phyloP scores from a whole-genome alignment of 768 basidiomycete species.

The Boletus barrowsii region DNA sequence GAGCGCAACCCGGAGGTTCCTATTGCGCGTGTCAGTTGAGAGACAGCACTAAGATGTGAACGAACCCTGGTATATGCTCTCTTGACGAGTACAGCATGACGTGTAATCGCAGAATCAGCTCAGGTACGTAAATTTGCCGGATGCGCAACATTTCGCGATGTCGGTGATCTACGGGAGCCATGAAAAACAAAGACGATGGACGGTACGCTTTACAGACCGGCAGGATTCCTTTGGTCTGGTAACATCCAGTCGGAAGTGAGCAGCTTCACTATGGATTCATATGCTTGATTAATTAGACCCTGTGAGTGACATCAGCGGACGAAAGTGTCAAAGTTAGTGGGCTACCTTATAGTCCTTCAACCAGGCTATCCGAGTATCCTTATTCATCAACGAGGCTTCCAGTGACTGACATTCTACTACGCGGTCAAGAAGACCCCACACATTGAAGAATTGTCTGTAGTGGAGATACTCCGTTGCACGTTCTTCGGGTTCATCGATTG shows the following conservation, averaged over 20 bases:
- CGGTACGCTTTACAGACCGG: slow-evolving; percentile 26
- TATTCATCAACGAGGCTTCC: slow-evolving; percentile 54
- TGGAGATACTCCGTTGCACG: slow-evolving; percentile 73
- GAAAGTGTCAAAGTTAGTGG: not conserved
- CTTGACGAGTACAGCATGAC: slow-evolving; percentile 64
- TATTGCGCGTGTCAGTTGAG: slow-evolving; percentile 28
- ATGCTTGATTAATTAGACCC: slow-evolving; percentile 60
- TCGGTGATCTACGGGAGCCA: slow-evolving; percentile 50
- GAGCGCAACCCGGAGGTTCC: slow-evolving; percentile 74
- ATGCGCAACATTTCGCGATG: slow-evolving; percentile 72
- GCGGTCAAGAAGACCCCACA: slow-evolving; percentile 64
- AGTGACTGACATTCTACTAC: slow-evolving; percentile 60
- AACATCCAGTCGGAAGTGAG: slow-evolving; percentile 79
- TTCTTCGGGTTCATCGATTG: slow-evolving; percentile 66
- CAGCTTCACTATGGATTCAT: slow-evolving; percentile 64
- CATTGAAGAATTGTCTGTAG: slow-evolving; percentile 74
- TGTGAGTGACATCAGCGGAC: slow-evolving; percentile 19
- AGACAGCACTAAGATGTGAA: slow-evolving; percentile 8
- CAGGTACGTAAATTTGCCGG: slow-evolving; percentile 85
- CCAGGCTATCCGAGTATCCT: slow-evolving; percentile 60
- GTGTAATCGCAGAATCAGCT: slow-evolving; percentile 85
- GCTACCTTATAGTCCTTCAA: slow-evolving; percentile 59
- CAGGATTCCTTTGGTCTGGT: slow-evolving; percentile 44
- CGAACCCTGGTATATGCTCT: slow-evolving; percentile 62
- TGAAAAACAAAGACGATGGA: not conserved